Percentiles rank a stretch among this genome's conserved stretches.
phyloP scores from a whole-genome alignment of 345 rosid species.

The Brassica carinata region DNA sequence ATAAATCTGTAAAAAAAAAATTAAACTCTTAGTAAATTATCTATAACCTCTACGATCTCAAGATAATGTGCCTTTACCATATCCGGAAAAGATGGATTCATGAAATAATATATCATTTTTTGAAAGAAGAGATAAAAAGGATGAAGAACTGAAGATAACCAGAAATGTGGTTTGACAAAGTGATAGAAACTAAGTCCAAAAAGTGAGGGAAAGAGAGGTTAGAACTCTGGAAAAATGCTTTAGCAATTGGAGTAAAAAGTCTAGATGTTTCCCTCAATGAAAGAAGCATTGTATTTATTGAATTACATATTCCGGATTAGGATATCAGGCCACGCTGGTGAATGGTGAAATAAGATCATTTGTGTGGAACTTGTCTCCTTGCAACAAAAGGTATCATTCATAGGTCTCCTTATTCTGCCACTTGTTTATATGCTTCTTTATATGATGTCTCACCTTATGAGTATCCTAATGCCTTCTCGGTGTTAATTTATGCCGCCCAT shows the following conservation, averaged over 20 bases:
- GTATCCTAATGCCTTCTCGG: background rate
- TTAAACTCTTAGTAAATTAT: background rate
- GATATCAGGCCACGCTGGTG: too few species aligned
- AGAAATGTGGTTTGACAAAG: background rate
- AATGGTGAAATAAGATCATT: too few species aligned
- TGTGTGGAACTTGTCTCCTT: background rate
- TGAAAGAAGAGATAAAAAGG: too few species aligned
- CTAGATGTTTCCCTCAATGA: background rate
- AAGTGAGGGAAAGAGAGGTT: background rate
- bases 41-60: background rate
- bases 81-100: background rate
- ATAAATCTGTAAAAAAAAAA: too few species aligned
- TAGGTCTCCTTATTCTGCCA: background rate
- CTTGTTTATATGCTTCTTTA: background rate
- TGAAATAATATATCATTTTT: background rate
- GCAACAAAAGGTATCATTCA: background rate
- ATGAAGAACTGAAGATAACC: background rate
- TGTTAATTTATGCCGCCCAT: background rate
- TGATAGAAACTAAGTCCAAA: background rate
- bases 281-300: background rate
- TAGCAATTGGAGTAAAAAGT: background rate
- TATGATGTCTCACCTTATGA: background rate
- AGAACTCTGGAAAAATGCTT: background rate
- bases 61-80: background rate
- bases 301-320: background rate